Base-by-base conservation (phyloP, 768 basidiomycete species). In the Arthromyces matolae region DNA sequence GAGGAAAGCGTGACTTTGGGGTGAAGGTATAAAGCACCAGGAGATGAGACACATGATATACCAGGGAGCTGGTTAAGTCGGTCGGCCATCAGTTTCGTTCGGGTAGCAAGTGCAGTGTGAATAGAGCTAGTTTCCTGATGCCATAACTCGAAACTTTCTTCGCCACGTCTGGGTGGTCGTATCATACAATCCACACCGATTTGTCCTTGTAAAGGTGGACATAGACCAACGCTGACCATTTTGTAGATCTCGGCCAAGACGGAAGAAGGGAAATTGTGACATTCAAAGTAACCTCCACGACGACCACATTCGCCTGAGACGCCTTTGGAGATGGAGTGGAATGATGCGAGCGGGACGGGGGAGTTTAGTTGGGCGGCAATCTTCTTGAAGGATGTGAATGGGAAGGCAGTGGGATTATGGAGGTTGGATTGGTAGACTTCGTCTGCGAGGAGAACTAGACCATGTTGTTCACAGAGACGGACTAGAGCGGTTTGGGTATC, bases 351-450 rank as follows among this genome's bases (percentile, higher is more conserved):
- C 34, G 90, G 82, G 47, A 93, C 69, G 47, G 80, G 76, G n/a
- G 86, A 88, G 44, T 78, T 64, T 53, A 86, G 71, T 33, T 76
- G 69, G 42, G 76, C 71, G 3, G 96, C 81, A 42, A 91, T 76
- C 68, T 92, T 88, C 68, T 97, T 97, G 81, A 99, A 98, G 8
- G 89, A 92, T 40, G 83, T 80, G 78, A 99, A 99, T 0, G 88
- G 78, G 64, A 88, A 82, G 1, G 73, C 72, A 2, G 66, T 60
- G 33, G 69, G 72, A 36, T 77, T 72, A 72, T 94, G 93, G 36
- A 98, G 78, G 73, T 98, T 98, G 57, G 71, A 71, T 68, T 99
- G 95, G 76, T 99, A 97, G n/a, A 99, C 95, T 66, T 99, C 95
- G 66, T 99, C 95, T 0, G 95, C 95, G 54, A 98, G 80, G 42